These are phyloP conservation scores for Pezicula neosporulosa DNA, from an alignment of 2,329 filamentous ascomycete species.

Conservation along the genomic window DNA sequence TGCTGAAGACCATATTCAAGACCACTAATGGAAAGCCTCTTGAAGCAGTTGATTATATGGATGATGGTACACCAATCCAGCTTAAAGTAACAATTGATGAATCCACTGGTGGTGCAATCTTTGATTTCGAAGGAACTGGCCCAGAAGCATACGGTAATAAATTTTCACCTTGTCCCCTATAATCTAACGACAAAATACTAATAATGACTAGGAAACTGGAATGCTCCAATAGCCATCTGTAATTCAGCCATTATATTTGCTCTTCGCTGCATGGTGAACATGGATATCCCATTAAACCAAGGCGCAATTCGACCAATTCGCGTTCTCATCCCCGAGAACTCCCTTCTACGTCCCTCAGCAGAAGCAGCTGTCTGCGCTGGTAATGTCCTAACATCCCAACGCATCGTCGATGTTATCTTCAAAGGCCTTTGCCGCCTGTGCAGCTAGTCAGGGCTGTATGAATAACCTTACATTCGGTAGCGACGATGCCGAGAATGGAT, in stretches of 20 bases:
- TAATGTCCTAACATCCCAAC: slow-evolving; percentile 74
- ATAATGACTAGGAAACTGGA: slow-evolving; percentile 50
- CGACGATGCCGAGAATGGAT: slow-evolving; percentile 57
- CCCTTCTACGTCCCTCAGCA: slow-evolving; percentile 68
- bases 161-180: too few relatives aligned
- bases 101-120: slow-evolving; percentile 67
- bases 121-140: slow-evolving; percentile 73
- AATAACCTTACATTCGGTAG: slow-evolving; percentile 83
- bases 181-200: too few relatives aligned
- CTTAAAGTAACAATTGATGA: slow-evolving; percentile 70
- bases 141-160: slow-evolving; percentile 61
- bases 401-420: slow-evolving; percentile 76
- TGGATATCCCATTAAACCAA: slow-evolving; percentile 83
- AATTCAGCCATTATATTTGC: slow-evolving; percentile 83
- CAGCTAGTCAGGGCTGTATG: slow-evolving; percentile 73
- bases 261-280: slow-evolving; percentile 70
- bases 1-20: slow-evolving; percentile 66
- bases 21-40: slow-evolving; percentile 64
- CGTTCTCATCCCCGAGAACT: slow-evolving; percentile 64
- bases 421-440: slow-evolving; percentile 74
- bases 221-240: slow-evolving; percentile 75
- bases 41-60: slow-evolving; percentile 74
- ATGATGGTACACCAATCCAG: slow-evolving; percentile 75
- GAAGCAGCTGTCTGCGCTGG: slow-evolving; percentile 76
- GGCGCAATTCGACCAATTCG: slow-evolving; percentile 73